Evolutionary conservation across 106 monocot species (phyloP).

Genomic region (Posidonia australis): DNA sequence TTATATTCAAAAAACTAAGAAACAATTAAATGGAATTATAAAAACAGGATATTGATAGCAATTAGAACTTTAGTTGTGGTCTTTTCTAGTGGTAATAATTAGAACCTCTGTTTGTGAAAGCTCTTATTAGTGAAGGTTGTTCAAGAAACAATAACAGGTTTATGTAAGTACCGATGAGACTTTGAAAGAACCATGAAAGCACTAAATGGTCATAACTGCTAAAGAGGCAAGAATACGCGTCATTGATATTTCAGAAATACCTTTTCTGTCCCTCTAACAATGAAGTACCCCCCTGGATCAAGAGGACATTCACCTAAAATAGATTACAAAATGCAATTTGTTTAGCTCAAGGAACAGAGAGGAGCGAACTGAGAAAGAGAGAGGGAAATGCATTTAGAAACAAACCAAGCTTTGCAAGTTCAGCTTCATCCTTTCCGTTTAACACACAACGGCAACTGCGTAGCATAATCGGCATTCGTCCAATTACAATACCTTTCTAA

Average conservation of each 20-base stretch:
- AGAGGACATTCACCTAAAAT: conserved; percentile 87
- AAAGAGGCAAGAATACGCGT: too few relatives aligned
- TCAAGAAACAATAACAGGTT: too few relatives aligned
- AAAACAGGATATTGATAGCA: too few relatives aligned
- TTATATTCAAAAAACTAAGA: too few relatives aligned
- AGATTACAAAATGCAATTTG: not conserved
- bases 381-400: conserved; percentile 3
- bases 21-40: too few relatives aligned
- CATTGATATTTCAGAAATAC: conserved; percentile 13
- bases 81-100: too few relatives aligned
- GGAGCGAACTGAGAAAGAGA: not conserved
- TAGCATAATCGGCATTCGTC: conserved; percentile 87
- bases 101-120: too few relatives aligned
- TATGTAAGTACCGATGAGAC: too few relatives aligned
- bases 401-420: conserved; percentile 79
- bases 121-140: too few relatives aligned
- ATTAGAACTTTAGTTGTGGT: too few relatives aligned
- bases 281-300: conserved; percentile 96
- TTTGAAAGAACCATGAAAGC: too few relatives aligned
- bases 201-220: too few relatives aligned
- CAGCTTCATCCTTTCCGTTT: conserved; percentile 78
- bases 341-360: not conserved
- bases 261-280: conserved; percentile 94
- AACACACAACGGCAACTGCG: conserved; percentile 65
- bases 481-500: conserved; percentile 47